Percentiles rank a stretch among this genome's conserved stretches.
Evolutionary conservation across 2,329 filamentous ascomycete species (phyloP).

Genomic region (Penicillium sclerotigenum): DNA sequence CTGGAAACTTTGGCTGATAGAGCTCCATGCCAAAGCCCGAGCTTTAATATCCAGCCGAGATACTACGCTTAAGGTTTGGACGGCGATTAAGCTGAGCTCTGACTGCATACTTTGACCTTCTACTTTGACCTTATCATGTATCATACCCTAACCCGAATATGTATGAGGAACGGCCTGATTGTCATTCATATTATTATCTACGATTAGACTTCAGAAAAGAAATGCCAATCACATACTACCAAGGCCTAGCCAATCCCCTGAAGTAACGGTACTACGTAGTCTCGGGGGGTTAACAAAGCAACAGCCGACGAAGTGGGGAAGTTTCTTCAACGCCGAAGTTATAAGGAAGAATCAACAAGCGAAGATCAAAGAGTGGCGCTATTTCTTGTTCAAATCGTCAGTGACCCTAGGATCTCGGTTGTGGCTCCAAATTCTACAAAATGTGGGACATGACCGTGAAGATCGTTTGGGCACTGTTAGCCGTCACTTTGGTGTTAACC

Average conservation of each 20-base stretch:
- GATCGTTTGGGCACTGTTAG: conserved; percentile 7
- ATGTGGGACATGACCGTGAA: conserved; percentile 12
- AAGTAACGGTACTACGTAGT: not conserved
- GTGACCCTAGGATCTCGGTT: not conserved
- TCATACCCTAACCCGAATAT: not conserved
- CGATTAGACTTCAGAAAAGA: not conserved
- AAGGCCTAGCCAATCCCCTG: not conserved
- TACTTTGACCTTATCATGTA: not conserved
- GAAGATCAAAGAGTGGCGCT: not conserved
- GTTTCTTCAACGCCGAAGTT: not conserved
- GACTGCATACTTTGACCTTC: not conserved
- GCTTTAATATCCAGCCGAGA: not conserved
- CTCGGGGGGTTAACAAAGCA: conserved; percentile 1
- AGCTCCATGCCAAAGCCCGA: not conserved
- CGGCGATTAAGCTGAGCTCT: not conserved
- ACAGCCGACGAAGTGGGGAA: not conserved
- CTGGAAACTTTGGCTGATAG: not conserved
- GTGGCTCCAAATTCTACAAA: not conserved
- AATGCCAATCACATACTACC: not conserved
- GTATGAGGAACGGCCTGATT: not conserved
- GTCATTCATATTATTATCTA: not conserved
- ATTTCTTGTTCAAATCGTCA: not conserved
- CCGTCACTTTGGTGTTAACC: not conserved
- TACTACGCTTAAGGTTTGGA: not conserved
- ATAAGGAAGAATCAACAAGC: not conserved